Percentiles rank a stretch among this genome's conserved stretches.
These are phyloP conservation scores for Fusarium sp. DNA, from an alignment of 2,329 filamentous ascomycete species.

Conservation along the genomic window DNA sequence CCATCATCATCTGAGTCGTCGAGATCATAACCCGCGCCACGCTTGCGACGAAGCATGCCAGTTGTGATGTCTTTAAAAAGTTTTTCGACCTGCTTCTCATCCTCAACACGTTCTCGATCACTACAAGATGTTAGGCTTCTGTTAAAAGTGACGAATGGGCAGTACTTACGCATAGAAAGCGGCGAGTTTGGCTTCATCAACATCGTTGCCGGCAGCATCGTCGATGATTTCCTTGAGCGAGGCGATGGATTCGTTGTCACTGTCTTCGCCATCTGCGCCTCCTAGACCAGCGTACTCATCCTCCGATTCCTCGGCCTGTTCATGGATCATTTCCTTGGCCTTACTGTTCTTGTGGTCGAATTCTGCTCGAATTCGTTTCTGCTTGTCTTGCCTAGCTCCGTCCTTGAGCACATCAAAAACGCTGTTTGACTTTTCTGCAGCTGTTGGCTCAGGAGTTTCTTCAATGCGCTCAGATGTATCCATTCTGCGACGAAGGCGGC, in stretches of 20 bases:
- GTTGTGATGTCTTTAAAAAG: constrained; percentile 93
- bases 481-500: constrained; percentile 61
- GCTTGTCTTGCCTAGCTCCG: constrained; percentile 66
- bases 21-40: constrained; percentile 83
- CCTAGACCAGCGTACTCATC: constrained; percentile 97
- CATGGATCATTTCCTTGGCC: constrained; percentile 87
- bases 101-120: constrained; percentile 79
- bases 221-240: constrained; percentile 90
- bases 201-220: constrained; percentile 80
- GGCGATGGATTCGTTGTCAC: constrained; percentile 76
- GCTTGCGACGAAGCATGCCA: constrained; percentile 85
- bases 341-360: constrained; percentile 90
- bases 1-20: constrained; percentile 92
- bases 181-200: constrained; percentile 83
- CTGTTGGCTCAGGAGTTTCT: constrained; percentile 35
- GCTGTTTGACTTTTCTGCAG: constrained; percentile 42
- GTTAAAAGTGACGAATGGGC: background rate
- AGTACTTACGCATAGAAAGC: constrained; percentile 87
- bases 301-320: constrained; percentile 96
- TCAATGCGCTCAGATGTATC: constrained; percentile 44
- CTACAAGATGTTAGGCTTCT: constrained; percentile 56
- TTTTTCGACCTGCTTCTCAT: constrained; percentile 90
- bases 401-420: constrained; percentile 80
- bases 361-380: constrained; percentile 61
- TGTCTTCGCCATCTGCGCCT: constrained; percentile 88